Conservation (phyloP, 805 yeast genomes). For the Candida multigemmis region DNA sequence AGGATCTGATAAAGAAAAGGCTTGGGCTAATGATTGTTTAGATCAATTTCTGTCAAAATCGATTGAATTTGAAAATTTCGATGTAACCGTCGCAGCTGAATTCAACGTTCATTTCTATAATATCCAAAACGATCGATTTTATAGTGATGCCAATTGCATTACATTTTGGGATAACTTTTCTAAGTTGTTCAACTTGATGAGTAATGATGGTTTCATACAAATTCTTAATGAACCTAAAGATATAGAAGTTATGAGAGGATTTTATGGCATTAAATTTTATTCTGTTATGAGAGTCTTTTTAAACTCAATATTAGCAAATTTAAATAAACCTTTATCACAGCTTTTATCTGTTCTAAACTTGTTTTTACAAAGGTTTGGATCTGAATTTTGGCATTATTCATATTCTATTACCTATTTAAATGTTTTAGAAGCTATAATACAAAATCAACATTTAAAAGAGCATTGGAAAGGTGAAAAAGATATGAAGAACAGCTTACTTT, state of each 20-base stretch:
- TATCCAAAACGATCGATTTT: slow-evolving; percentile 45
- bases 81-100: slow-evolving; percentile 42
- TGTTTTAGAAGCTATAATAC: slow-evolving; percentile 50
- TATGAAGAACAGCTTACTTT: slow-evolving; percentile 5
- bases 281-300: slow-evolving; percentile 32
- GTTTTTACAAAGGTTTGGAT: slow-evolving; percentile 33
- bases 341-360: slow-evolving; percentile 43
- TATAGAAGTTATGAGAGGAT: slow-evolving; percentile 17
- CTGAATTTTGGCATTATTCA: slow-evolving; percentile 45
- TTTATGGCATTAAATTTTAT: slow-evolving; percentile 20
- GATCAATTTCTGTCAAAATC: slow-evolving; percentile 3
- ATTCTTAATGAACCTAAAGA: slow-evolving; percentile 18
- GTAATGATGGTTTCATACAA: slow-evolving; percentile 22
- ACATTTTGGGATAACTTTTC: slow-evolving; percentile 39
- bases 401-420: slow-evolving; percentile 48
- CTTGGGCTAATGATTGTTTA: slow-evolving; percentile 36
- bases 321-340: slow-evolving; percentile 43
- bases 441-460: slow-evolving; percentile 39
- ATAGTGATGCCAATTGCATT: slow-evolving; percentile 29
- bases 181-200: slow-evolving; percentile 25
- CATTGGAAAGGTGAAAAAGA: slow-evolving; percentile 6
- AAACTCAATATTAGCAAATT: slow-evolving; percentile 43
- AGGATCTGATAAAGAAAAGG: slow-evolving; percentile 36
- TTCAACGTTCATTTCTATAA: slow-evolving; percentile 39
- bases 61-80: slow-evolving; percentile 3